A percentile compares a stretch with the other conserved stretches of the same genome.
phyloP scores from a whole-genome alignment of 2,329 filamentous ascomycete genomes.

The Botryosphaeria dothidea region DNA sequence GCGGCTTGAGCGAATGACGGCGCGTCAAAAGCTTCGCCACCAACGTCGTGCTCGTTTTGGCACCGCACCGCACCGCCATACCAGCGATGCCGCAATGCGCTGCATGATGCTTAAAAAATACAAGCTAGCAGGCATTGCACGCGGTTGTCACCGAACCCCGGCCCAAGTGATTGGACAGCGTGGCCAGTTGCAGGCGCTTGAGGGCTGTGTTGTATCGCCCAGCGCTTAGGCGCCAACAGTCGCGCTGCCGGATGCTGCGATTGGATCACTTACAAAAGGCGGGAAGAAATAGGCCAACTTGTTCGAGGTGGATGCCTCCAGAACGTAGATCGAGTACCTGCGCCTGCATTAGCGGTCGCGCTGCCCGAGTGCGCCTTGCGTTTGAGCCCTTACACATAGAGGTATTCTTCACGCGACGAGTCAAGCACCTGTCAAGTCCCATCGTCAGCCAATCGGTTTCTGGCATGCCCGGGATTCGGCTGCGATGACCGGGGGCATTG shows the following conservation, averaged over 20 bases:
- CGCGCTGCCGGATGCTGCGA: background rate
- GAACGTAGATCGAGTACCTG: slow-evolving; percentile 57
- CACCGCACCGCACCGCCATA: slow-evolving; percentile 11
- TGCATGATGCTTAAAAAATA: background rate
- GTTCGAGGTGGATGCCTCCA: slow-evolving; percentile 53
- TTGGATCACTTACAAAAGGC: slow-evolving; percentile 43
- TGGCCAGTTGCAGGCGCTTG: background rate
- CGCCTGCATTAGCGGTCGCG: slow-evolving; percentile 61
- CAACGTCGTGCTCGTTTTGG: background rate
- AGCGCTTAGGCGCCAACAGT: slow-evolving; percentile 17
- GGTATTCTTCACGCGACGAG: slow-evolving; percentile 71
- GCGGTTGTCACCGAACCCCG: background rate
- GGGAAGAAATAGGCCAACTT: slow-evolving; percentile 51
- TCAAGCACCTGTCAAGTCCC: slow-evolving; percentile 54
- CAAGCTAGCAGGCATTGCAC: background rate
- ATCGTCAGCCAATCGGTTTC: slow-evolving; percentile 34
- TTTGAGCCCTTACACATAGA: slow-evolving; percentile 66
- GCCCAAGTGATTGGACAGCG: background rate
- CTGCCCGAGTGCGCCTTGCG: slow-evolving; percentile 31
- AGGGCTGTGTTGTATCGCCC: slow-evolving; percentile 6
- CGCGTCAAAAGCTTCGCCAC: slow-evolving; percentile 20
- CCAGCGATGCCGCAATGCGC: background rate
- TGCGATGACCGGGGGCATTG: background rate
- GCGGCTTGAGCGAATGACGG: slow-evolving; percentile 19
- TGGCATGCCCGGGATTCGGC: background rate